These are phyloP conservation scores for Phylloporus sp. DNA, from an alignment of 768 basidiomycete genomes.

Conservation along the genomic window DNA sequence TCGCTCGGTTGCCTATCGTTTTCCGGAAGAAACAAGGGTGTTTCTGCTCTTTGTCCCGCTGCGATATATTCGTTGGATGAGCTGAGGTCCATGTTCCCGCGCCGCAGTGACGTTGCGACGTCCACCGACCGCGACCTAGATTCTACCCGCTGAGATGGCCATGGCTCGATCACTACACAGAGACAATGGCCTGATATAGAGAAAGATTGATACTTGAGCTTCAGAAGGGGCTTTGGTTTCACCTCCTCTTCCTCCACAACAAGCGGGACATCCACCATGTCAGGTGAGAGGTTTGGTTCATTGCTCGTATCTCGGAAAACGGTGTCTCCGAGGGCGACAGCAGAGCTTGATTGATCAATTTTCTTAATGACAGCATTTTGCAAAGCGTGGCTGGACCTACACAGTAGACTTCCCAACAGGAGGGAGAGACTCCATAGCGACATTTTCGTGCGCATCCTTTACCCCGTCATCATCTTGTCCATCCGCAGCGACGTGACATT, in stretches of 20 bases:
- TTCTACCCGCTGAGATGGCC: conserved; percentile 48
- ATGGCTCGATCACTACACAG: conserved; percentile 82
- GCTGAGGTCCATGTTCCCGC: conserved; percentile 26
- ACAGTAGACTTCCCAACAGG: neutral
- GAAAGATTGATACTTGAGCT: conserved; percentile 68
- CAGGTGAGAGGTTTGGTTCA: neutral
- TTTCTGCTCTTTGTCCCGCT: conserved; percentile 40
- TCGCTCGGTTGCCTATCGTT: conserved; percentile 40
- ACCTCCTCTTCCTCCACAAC: conserved; percentile 56
- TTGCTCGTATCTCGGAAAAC: neutral
- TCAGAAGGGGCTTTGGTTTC: conserved; percentile 69
- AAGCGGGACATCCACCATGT: conserved; percentile 32
- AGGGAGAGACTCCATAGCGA: conserved; percentile 14
- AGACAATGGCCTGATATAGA: conserved; percentile 68
- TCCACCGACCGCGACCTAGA: conserved; percentile 32
- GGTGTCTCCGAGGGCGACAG: neutral
- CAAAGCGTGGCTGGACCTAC: conserved; percentile 4
- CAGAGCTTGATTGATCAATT: neutral
- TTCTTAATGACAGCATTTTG: neutral
- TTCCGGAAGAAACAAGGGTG: conserved; percentile 77
- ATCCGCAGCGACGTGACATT: conserved; percentile 24
- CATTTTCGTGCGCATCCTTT: conserved; percentile 9
- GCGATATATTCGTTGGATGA: conserved; percentile 11
- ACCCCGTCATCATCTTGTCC: conserved; percentile 21
- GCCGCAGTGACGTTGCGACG: conserved; percentile 24